Base-by-base conservation (phyloP, 306 rosid species). In the Neltuma alba region DNA sequence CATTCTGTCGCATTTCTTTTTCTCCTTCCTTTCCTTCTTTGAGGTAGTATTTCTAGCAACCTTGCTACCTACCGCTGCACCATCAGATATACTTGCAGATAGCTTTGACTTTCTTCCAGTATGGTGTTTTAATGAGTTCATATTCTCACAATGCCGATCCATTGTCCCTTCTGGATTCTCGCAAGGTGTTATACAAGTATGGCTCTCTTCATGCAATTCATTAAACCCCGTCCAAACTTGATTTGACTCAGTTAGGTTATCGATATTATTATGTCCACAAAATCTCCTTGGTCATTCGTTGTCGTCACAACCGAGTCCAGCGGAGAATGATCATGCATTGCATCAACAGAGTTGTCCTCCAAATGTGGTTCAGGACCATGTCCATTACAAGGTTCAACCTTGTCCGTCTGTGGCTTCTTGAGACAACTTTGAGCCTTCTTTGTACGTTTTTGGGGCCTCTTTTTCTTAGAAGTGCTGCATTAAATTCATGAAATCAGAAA, bases 381-480 rank as follows among this genome's bases (percentile, higher is more conserved):
- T 14, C 41, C 70, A 23, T 65, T 40, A 79, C 58, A 41, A 74
- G 64, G 47, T 23, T 85, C 77, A 70, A 42, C 62, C 72, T 71
- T 60, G 20, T 69, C 76, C 36, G 41, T 61, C 31, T 48, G 69
- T 37, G 16, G 52, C 44, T 78, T 82, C 63, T 82, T 34, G 15
- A 70, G 76, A 81, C 34, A 30, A 47, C 21, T 76, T 78, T 71
- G 77, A 58, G 74, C 36, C 42, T 79, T 79, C 52, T 78, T 87
- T 61, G 67, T 78, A 12, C 36, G 70, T 79, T 83, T 86, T 82
- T 69, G 83, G 18, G 83, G 63, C 47, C 68, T 88, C 15, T 1
- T 76, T 81, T 79, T 86, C 85, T 76, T 86, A 18, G 62, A 44
- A 85, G 30, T 71, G 63, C 97, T 94, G 91, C 86, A 88, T 75